Base-by-base conservation (phyloP, 2,329 filamentous ascomycete genomes). In the Xenoacremonium recifei region DNA sequence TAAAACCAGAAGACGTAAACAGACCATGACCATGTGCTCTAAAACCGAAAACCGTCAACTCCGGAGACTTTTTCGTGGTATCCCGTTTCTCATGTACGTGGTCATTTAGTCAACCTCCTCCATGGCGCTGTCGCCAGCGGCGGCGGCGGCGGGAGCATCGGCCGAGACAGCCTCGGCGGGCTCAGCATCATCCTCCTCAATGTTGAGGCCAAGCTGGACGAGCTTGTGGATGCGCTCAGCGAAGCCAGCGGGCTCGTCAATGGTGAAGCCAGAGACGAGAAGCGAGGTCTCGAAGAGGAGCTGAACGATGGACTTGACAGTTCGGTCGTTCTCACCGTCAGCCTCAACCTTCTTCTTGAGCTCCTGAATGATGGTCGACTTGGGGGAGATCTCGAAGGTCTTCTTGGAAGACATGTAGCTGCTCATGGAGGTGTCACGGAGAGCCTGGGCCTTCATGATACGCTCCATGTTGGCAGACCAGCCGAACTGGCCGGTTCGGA, bases 341-440 rank as follows among this genome's bases (percentile, higher is more conserved):
- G 85, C 69, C 82, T 97, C 93, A 50, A 97, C 89, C 89, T 99
- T 99, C 78, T 87, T 90, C 89, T 95, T 96, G 66, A 99, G 86
- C 82, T 97, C 93, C 84, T 95, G 87, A 79, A 99, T 84, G 73
- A 99, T 99, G 55, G 89, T 69, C 62, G 89, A 96, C 82, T 93
- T 92, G 71, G 93, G 93, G n/a, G 93, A 97, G 75, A 99, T 97
- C 80, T 99, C 93, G 60, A 99, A 97, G 21, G 93, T 99, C 89
- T 99, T 99, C 91, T 99, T 99, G 70, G 92, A 97, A 57, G 89
- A 95, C 93, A 99, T 99, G 88, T 99, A 99, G 62, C 89, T 95
- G 75, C 83, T 89, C 93, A 99, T 99, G 64, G 91, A 96, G 59
- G 93, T 99, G 78, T 99, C 93, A 77, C 93, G 93, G 65, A 99